A percentile compares a stretch with the other conserved stretches of the same genome.
These are phyloP conservation scores for Chlorophyllum brunneum DNA, from an alignment of 768 basidiomycete species.

Conservation along the genomic window DNA sequence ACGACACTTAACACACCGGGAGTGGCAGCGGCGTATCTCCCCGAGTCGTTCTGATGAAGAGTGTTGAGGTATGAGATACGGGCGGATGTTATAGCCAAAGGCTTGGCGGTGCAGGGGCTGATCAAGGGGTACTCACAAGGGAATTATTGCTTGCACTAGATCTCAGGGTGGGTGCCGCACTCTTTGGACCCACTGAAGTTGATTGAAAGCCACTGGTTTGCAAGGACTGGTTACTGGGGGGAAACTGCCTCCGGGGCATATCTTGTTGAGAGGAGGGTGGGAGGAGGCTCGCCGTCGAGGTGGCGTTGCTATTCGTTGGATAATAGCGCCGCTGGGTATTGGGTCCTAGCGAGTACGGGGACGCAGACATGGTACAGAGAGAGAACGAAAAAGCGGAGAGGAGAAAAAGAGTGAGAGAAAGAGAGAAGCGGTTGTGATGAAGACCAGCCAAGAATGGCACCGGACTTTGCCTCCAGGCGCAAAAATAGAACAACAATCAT, in stretches of 20 bases:
- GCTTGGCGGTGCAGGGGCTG: conserved; percentile 6
- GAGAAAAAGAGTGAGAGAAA: conserved; percentile 17
- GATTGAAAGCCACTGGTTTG: background rate
- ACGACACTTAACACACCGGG: conserved; percentile 21
- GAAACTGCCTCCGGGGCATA: conserved; percentile 7
- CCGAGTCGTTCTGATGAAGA: conserved; percentile 34
- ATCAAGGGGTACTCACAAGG: conserved; percentile 41
- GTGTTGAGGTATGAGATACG: background rate
- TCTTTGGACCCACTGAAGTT: background rate
- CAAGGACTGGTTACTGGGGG: background rate
- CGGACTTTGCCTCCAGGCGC: background rate
- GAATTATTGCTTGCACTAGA: conserved; percentile 31
- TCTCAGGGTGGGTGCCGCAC: conserved; percentile 2
- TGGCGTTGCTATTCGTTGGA: conserved; percentile 34
- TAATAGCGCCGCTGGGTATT: conserved; percentile 41
- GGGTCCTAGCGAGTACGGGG: conserved; percentile 19
- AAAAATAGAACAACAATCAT: conserved; percentile 16
- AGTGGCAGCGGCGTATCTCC: conserved; percentile 29
- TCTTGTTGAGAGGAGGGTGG: conserved; percentile 17
- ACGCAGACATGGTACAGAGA: conserved; percentile 24
- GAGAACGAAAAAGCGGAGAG: conserved; percentile 15
- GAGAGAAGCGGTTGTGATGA: conserved; percentile 7
- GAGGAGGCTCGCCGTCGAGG: conserved; percentile 52
- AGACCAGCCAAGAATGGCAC: background rate
- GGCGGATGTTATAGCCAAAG: too few relatives aligned